Conservation (phyloP, 2,329 filamentous ascomycete genomes). For the Sporothrix phasma region DNA sequence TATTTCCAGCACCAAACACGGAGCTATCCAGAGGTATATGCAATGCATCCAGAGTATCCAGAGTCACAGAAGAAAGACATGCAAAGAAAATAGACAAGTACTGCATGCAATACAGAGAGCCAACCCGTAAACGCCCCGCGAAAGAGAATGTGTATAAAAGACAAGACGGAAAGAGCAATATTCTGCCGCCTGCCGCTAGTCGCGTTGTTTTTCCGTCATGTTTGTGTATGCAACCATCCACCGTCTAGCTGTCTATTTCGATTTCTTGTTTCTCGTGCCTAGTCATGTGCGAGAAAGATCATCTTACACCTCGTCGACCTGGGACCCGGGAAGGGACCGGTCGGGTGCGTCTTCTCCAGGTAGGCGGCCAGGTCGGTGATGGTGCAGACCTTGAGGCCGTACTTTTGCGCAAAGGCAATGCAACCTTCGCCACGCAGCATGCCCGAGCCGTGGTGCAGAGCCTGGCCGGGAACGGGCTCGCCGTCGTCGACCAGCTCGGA, state of each 20-base stretch:
- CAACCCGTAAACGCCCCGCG: slow-evolving; percentile 1
- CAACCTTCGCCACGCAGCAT: slow-evolving; percentile 92
- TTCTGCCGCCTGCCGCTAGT: neutral
- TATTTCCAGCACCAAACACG: neutral
- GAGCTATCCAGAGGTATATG: neutral
- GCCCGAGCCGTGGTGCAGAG: slow-evolving; percentile 56
- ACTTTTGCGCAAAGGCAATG: slow-evolving; percentile 75
- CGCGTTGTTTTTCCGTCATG: neutral
- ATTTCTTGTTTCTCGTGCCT: neutral
- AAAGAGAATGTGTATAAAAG: neutral
- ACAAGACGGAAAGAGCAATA: neutral
- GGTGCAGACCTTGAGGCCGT: slow-evolving; percentile 87
- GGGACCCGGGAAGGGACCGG: slow-evolving; percentile 15
- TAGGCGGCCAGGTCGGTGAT: slow-evolving; percentile 82
- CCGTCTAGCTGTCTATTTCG: neutral
- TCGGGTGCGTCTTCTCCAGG: slow-evolving; percentile 63
- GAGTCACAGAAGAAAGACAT: neutral
- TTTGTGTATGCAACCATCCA: neutral
- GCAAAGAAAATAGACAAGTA: neutral
- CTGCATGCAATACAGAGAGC: neutral
- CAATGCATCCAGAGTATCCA: neutral
- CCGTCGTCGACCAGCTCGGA: slow-evolving; percentile 88
- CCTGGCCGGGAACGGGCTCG: slow-evolving; percentile 55
- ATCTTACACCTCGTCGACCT: slow-evolving; percentile 15
- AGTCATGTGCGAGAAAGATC: neutral